These are phyloP conservation scores for Kwoniella bestiolae DNA, from an alignment of 768 basidiomycete genomes.

Conservation along the genomic window DNA sequence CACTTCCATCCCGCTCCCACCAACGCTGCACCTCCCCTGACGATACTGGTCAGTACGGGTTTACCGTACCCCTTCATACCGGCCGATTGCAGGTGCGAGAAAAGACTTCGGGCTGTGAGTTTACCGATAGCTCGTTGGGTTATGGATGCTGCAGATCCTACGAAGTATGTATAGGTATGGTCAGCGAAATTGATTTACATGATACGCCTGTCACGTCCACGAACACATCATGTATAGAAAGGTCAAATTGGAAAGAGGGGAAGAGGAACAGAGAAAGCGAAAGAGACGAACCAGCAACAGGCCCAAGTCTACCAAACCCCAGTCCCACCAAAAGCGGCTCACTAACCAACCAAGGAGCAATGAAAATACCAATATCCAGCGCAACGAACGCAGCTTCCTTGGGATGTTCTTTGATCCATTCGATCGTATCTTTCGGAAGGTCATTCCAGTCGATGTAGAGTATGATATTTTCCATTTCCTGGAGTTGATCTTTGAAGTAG, in stretches of 20 bases:
- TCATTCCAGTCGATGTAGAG: background rate
- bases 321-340: background rate
- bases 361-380: background rate
- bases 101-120: background rate
- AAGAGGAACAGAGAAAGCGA: background rate
- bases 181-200: background rate
- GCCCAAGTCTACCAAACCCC: background rate
- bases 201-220: background rate
- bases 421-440: background rate
- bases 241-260: no score
- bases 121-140: constrained; percentile 2
- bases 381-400: background rate
- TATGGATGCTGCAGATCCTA: constrained; percentile 10
- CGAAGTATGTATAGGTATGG: background rate
- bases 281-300: background rate
- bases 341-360: background rate
- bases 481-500: background rate
- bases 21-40: background rate
- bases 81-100: constrained; percentile 7
- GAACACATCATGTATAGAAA: no score
- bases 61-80: constrained; percentile 9
- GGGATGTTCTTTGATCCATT: background rate
- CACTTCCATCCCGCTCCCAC: background rate
- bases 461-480: background rate
- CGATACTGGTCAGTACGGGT: background rate